These are phyloP conservation scores for Alternaria arbusti DNA, from an alignment of 2,329 filamentous ascomycete species.

Conservation along the genomic window DNA sequence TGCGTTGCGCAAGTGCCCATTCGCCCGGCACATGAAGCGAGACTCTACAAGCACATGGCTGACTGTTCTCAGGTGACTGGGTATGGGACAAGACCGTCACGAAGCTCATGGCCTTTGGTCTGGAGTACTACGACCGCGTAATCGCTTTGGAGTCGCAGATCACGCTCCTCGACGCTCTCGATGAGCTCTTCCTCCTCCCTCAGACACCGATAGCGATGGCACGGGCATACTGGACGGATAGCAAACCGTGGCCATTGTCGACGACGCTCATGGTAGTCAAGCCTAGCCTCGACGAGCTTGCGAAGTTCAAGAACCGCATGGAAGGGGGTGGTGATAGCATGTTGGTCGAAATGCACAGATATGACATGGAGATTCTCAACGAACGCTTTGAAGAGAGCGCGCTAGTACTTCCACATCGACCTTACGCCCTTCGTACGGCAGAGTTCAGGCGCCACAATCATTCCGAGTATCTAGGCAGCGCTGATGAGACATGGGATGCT, in stretches of 20 bases:
- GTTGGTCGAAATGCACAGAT: constrained; percentile 50
- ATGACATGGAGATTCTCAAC: constrained; percentile 74
- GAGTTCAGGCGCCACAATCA: constrained; percentile 67
- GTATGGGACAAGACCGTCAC: constrained; percentile 70
- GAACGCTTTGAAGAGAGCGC: constrained; percentile 64
- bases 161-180: constrained; percentile 67
- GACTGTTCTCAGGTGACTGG: constrained; percentile 37
- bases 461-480: constrained; percentile 58
- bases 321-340: constrained; percentile 31
- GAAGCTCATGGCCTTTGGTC: constrained; percentile 73
- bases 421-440: constrained; percentile 66
- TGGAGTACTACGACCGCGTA: constrained; percentile 66
- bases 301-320: constrained; percentile 42
- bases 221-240: constrained; percentile 72
- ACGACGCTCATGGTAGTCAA: constrained; percentile 68
- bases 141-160: constrained; percentile 69
- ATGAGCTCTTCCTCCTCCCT: constrained; percentile 74
- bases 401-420: constrained; percentile 68
- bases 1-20: constrained; percentile 15
- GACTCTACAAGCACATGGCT: constrained; percentile 16
- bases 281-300: constrained; percentile 62
- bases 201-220: constrained; percentile 69
- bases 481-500: constrained; percentile 65
- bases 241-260: constrained; percentile 61
- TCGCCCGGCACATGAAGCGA: constrained; percentile 8